Percentiles rank a stretch among this genome's conserved stretches.
Evolutionary conservation across 352 stramenopile species (phyloP).

Genomic region (Globisporangium perplexum): DNA sequence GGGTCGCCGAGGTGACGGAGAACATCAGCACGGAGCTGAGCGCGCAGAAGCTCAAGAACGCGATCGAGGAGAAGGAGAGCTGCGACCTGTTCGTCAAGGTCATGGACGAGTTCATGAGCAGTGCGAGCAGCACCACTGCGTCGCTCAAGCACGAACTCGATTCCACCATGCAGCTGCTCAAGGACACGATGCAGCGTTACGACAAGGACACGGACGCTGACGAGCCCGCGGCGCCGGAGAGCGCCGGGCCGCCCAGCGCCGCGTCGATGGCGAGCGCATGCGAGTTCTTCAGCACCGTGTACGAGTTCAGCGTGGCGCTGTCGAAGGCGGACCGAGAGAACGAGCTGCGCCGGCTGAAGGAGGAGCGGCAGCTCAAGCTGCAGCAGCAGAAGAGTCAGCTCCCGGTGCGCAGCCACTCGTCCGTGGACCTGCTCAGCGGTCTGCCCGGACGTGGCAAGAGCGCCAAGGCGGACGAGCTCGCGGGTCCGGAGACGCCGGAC

Average conservation of each 20-base stretch:
- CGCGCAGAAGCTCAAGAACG: constrained; percentile 67
- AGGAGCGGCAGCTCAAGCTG: constrained; percentile 52
- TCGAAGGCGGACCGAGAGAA: constrained; percentile 75
- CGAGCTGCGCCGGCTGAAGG: constrained; percentile 58
- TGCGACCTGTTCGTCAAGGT: constrained; percentile 57
- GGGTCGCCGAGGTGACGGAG: constrained; percentile 54
- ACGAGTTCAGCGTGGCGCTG: constrained; percentile 76
- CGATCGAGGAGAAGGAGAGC: constrained; percentile 62
- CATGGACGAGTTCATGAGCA: constrained; percentile 60
- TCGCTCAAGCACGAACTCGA: constrained; percentile 46
- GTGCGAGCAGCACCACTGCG: constrained; percentile 20
- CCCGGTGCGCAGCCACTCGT: constrained; percentile 27
- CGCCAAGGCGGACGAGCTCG: constrained; percentile 6
- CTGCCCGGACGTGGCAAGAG: constrained; percentile 7
- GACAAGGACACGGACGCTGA: constrained; percentile 38
- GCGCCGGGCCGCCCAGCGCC: constrained; percentile 15
- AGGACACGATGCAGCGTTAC: constrained; percentile 59
- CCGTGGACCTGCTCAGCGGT: constrained; percentile 16
- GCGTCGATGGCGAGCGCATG: constrained; percentile 32
- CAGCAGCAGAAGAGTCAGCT: constrained; percentile 43
- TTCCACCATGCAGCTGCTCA: constrained; percentile 34
- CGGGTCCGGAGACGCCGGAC: constrained; percentile 25
- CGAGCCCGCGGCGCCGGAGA: background rate
- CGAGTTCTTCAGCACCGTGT: constrained; percentile 68
- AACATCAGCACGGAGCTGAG: constrained; percentile 56